phyloP scores from a whole-genome alignment of 139 green algal species.

The Gonium pectorale region DNA sequence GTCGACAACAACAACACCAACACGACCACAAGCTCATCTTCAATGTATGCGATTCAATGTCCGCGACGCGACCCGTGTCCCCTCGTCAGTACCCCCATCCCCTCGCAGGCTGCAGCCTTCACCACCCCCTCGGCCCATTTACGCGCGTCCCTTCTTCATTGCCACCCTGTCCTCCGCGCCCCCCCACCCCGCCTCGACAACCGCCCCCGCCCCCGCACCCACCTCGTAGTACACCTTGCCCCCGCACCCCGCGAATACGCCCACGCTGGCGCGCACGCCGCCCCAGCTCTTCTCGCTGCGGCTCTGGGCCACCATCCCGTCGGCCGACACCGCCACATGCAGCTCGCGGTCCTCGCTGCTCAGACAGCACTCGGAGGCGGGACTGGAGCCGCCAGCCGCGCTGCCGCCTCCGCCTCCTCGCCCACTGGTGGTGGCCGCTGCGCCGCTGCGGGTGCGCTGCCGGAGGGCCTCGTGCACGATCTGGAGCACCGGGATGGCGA shows the following conservation, averaged over 20 bases:
- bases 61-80: no score
- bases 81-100: no score
- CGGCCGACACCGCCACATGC: conserved; percentile 64
- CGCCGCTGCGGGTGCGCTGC: not conserved
- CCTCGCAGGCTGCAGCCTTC: no score
- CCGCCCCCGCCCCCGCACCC: not conserved
- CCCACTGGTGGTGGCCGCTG: conserved; percentile 10
- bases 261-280: conserved; percentile 66
- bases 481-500: conserved; percentile 84
- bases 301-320: conserved; percentile 69
- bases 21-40: no score
- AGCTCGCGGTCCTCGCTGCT: conserved; percentile 70
- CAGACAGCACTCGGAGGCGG: conserved; percentile 39
- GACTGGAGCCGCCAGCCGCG: not conserved
- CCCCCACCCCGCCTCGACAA: no score
- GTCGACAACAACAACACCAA: no score
- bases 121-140: no score
- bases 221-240: conserved; percentile 70
- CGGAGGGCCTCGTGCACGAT: conserved; percentile 75
- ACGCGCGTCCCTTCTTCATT: no score
- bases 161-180: no score
- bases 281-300: conserved; percentile 69
- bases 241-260: conserved; percentile 49
- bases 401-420: not conserved
- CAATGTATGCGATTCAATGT: no score